phyloP scores from a whole-genome alignment of 768 basidiomycete genomes.

The Stropharia rugosoannulata region DNA sequence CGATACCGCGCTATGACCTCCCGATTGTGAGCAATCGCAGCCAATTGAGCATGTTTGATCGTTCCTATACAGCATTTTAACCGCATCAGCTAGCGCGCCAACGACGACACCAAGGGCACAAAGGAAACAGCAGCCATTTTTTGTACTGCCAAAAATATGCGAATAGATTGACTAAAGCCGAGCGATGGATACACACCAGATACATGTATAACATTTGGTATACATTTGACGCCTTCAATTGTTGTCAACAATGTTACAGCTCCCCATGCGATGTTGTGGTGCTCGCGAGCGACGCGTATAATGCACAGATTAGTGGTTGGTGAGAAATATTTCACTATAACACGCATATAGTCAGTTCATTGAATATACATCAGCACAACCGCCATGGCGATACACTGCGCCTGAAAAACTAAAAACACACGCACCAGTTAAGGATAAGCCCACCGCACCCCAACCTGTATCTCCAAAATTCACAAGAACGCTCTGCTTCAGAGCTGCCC shows the following conservation, averaged over 20 bases:
- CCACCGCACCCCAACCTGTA: slow-evolving; percentile 82
- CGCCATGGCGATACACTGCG: not conserved
- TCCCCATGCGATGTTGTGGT: slow-evolving; percentile 78
- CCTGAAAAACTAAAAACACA: not conserved
- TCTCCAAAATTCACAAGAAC: slow-evolving; percentile 78
- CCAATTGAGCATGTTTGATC: slow-evolving; percentile 80
- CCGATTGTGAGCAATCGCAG: slow-evolving; percentile 73
- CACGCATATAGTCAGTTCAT: not conserved
- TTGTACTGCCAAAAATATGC: too few relatives aligned
- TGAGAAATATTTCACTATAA: slow-evolving; percentile 84
- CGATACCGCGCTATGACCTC: slow-evolving; percentile 68
- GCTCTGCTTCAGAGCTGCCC: slow-evolving; percentile 66
- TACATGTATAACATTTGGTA: slow-evolving; percentile 79
- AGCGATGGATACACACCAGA: slow-evolving; percentile 52
- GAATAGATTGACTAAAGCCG: too few relatives aligned
- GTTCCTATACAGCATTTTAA: slow-evolving; percentile 52
- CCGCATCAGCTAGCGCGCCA: too few relatives aligned
- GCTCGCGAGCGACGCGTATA: slow-evolving; percentile 81
- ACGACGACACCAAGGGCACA: too few relatives aligned
- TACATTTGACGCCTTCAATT: slow-evolving; percentile 55
- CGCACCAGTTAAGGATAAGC: slow-evolving; percentile 66
- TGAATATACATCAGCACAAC: not conserved
- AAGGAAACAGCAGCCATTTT: too few relatives aligned
- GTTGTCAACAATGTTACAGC: slow-evolving; percentile 67
- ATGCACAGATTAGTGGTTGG: slow-evolving; percentile 82